Evolutionary conservation across 106 monocot species (phyloP).

Genomic region (Dendrobium chrysotoxum): DNA sequence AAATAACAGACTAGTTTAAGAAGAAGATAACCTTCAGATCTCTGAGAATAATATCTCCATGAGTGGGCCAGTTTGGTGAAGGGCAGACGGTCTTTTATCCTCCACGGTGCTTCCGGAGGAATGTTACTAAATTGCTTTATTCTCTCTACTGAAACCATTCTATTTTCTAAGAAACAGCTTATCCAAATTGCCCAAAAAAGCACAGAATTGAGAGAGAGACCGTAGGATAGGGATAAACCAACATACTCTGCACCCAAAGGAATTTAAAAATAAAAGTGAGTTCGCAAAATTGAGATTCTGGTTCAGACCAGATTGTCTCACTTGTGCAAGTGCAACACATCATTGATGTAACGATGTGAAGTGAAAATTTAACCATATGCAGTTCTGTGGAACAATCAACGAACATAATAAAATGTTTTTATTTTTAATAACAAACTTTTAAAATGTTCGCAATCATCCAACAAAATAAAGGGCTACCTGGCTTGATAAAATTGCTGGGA

Average conservation of each 20-base stretch:
- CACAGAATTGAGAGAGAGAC: slow-evolving; percentile 67
- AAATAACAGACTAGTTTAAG: not conserved
- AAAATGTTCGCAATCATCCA: not conserved
- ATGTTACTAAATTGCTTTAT: slow-evolving; percentile 88
- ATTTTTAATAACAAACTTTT: too few species aligned
- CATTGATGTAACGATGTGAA: too few species aligned
- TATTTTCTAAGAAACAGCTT: slow-evolving; percentile 95
- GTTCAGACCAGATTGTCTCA: not conserved
- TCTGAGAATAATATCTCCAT: slow-evolving; percentile 58
- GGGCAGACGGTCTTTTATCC: slow-evolving; percentile 65
- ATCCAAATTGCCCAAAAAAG: slow-evolving; percentile 78
- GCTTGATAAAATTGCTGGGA: slow-evolving; percentile 59
- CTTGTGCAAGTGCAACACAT: not conserved
- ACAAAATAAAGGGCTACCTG: slow-evolving; percentile 29
- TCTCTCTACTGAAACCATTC: slow-evolving; percentile 95
- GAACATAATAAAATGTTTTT: too few species aligned
- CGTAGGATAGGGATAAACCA: slow-evolving; percentile 90
- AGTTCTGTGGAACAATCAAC: not conserved
- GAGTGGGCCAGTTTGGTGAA: slow-evolving; percentile 63
- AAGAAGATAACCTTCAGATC: slow-evolving; percentile 88
- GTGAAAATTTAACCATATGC: not conserved
- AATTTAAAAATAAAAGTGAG: too few species aligned
- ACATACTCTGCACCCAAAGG: slow-evolving; percentile 60
- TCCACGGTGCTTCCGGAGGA: slow-evolving; percentile 83
- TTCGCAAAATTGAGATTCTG: not conserved